Conservation (phyloP, 306 rosid genomes). For the Dalbergia oliveri region DNA sequence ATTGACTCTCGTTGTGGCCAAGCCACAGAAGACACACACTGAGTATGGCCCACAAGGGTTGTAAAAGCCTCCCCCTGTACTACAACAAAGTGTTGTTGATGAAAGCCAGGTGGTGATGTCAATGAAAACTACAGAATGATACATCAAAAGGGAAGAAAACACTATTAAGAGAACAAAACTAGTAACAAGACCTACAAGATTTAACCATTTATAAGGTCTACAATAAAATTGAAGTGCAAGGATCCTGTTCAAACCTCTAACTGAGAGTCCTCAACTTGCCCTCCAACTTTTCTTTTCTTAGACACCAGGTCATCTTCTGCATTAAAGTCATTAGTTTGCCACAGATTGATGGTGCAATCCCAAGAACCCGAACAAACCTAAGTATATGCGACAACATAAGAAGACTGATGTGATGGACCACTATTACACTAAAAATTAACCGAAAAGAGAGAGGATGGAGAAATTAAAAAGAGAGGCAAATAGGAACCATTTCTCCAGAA, state of each 20-base stretch:
- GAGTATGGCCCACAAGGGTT: slow-evolving; percentile 91
- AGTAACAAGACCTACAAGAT: slow-evolving; percentile 21
- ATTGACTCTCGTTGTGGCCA: slow-evolving; percentile 80
- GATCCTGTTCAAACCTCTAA: slow-evolving; percentile 66
- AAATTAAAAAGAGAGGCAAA: slow-evolving; percentile 17
- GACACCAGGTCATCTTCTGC: slow-evolving; percentile 69
- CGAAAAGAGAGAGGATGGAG: slow-evolving; percentile 15
- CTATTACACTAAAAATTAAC: slow-evolving; percentile 12
- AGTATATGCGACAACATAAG: slow-evolving; percentile 34
- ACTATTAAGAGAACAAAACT: background rate
- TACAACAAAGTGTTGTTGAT: slow-evolving; percentile 28
- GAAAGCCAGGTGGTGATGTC: background rate
- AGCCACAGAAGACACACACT: slow-evolving; percentile 82
- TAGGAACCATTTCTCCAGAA: slow-evolving; percentile 74
- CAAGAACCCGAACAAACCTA: slow-evolving; percentile 97
- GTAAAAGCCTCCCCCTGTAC: slow-evolving; percentile 76
- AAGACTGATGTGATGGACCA: slow-evolving; percentile 38
- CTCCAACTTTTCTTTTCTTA: slow-evolving; percentile 79
- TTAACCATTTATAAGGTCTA: slow-evolving; percentile 7
- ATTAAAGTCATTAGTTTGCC: slow-evolving; percentile 68
- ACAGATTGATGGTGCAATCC: slow-evolving; percentile 87
- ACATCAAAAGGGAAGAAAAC: slow-evolving; percentile 21
- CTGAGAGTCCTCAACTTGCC: slow-evolving; percentile 69
- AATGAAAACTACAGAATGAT: slow-evolving; percentile 8
- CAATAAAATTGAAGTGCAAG: slow-evolving; percentile 15